Evolutionary conservation across 495 filamentous ascomycete genomes (phyloP).

Genomic region (Trichoderma orchidacearum): DNA sequence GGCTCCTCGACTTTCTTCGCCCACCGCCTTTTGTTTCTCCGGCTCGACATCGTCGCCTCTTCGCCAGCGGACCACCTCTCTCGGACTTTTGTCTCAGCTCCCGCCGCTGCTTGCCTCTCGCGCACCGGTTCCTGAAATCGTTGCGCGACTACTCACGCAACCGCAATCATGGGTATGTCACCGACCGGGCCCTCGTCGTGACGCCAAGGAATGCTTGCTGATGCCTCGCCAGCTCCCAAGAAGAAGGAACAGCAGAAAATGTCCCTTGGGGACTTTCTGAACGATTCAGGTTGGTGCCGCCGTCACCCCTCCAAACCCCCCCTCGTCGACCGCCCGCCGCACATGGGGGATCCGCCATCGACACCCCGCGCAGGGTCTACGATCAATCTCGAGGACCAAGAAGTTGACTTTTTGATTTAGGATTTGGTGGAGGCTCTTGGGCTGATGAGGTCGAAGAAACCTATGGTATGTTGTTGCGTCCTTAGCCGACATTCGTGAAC

Average conservation of each 20-base stretch:
- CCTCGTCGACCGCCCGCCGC: slow-evolving; percentile 7
- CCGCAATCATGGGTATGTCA: slow-evolving; percentile 82
- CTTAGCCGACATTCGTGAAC: background rate
- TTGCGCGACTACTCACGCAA: slow-evolving; percentile 27
- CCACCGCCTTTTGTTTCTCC: slow-evolving; percentile 10
- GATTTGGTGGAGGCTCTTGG: slow-evolving; percentile 57
- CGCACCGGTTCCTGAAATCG: slow-evolving; percentile 27
- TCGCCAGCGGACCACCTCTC: too few species aligned
- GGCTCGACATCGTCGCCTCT: too few species aligned
- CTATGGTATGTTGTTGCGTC: slow-evolving; percentile 34
- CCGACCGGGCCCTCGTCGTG: slow-evolving; percentile 5
- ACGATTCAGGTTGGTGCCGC: slow-evolving; percentile 60
- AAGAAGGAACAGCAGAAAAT: slow-evolving; percentile 80
- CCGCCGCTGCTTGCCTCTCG: slow-evolving; percentile 10
- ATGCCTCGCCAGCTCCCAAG: slow-evolving; percentile 64
- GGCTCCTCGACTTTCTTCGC: slow-evolving; percentile 1
- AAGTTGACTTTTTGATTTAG: background rate
- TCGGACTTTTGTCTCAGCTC: background rate
- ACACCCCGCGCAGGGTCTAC: background rate
- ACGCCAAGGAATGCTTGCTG: slow-evolving; percentile 13
- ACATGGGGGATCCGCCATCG: background rate
- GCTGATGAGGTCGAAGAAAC: slow-evolving; percentile 95
- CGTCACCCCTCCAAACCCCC: slow-evolving; percentile 7
- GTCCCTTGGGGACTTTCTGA: slow-evolving; percentile 82
- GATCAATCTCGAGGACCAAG: background rate